These are phyloP conservation scores for Puccinia triticina DNA, from an alignment of 1,284 basidiomycete species.

Conservation along the genomic window DNA sequence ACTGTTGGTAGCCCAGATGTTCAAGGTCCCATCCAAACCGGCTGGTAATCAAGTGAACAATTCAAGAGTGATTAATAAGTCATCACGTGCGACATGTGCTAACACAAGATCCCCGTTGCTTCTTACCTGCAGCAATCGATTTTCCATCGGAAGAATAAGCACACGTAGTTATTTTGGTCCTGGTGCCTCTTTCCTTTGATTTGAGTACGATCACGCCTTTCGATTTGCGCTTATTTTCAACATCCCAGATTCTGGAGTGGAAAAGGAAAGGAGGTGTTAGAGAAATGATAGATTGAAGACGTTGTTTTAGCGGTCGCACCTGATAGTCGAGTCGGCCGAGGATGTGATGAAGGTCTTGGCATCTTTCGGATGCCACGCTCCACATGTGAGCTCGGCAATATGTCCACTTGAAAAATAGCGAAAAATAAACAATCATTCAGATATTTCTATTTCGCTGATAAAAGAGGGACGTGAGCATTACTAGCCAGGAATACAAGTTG, in stretches of 20 bases:
- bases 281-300: not conserved
- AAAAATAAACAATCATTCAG: slow-evolving; percentile 27
- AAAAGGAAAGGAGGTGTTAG: slow-evolving; percentile 25
- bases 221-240: slow-evolving; percentile 82
- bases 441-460: slow-evolving; percentile 38
- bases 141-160: slow-evolving; percentile 82
- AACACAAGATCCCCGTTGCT: slow-evolving; percentile 56
- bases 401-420: slow-evolving; percentile 71
- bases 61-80: slow-evolving; percentile 27
- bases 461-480: slow-evolving; percentile 19
- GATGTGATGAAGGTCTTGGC: slow-evolving; percentile 81
- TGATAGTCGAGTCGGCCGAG: slow-evolving; percentile 90
- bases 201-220: slow-evolving; percentile 93
- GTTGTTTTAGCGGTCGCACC: slow-evolving; percentile 64
- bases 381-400: slow-evolving; percentile 85
- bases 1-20: slow-evolving; percentile 87
- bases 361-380: slow-evolving; percentile 87
- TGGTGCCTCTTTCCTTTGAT: slow-evolving; percentile 90
- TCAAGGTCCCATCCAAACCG: slow-evolving; percentile 85
- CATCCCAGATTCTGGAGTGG: slow-evolving; percentile 87
- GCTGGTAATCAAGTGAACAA: slow-evolving; percentile 63
- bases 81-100: not conserved
- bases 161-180: slow-evolving; percentile 86
- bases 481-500: not conserved
- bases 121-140: slow-evolving; percentile 79